Evolutionary conservation across 805 yeast species (phyloP).

Genomic region (Metschnikowia rubicola): DNA sequence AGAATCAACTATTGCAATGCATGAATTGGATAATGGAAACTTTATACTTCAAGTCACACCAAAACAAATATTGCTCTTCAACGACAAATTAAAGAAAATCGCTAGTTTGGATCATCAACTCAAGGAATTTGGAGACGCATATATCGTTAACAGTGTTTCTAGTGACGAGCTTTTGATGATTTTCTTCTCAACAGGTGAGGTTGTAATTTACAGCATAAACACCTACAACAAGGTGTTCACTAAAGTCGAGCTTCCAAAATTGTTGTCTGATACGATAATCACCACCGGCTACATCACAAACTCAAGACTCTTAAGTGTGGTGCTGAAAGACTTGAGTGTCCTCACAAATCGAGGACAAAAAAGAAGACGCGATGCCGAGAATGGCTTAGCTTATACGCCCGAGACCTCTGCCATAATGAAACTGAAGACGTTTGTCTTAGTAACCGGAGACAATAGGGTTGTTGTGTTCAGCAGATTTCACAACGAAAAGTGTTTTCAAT

Average conservation of each 20-base stretch:
- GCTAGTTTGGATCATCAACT: constrained; percentile 43
- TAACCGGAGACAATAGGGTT: constrained; percentile 74
- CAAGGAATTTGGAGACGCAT: constrained; percentile 41
- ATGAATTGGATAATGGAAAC: constrained; percentile 52
- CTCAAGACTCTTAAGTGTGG: constrained; percentile 46
- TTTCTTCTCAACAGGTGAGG: constrained; percentile 68
- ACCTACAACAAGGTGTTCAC: constrained; percentile 35
- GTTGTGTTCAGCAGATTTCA: constrained; percentile 59
- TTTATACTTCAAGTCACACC: constrained; percentile 74
- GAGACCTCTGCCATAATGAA: constrained; percentile 10
- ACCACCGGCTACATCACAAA: constrained; percentile 66
- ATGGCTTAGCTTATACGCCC: too few species aligned
- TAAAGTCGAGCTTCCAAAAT: constrained; percentile 38
- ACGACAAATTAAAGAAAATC: constrained; percentile 54
- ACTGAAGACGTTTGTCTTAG: constrained; percentile 54
- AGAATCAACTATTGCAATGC: constrained; percentile 63
- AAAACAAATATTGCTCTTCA: constrained; percentile 56
- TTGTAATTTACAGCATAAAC: constrained; percentile 47
- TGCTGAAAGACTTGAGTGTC: constrained; percentile 28
- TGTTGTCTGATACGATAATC: constrained; percentile 48
- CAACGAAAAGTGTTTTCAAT: constrained; percentile 51
- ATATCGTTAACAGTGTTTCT: constrained; percentile 60
- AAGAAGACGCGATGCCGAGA: constrained; percentile 24
- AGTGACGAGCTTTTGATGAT: constrained; percentile 61
- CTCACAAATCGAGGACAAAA: constrained; percentile 27